Percentiles rank a stretch among this genome's conserved stretches.
Evolutionary conservation across 2,329 filamentous ascomycete species (phyloP).

Genomic region (Arachnopeziza araneosa): DNA sequence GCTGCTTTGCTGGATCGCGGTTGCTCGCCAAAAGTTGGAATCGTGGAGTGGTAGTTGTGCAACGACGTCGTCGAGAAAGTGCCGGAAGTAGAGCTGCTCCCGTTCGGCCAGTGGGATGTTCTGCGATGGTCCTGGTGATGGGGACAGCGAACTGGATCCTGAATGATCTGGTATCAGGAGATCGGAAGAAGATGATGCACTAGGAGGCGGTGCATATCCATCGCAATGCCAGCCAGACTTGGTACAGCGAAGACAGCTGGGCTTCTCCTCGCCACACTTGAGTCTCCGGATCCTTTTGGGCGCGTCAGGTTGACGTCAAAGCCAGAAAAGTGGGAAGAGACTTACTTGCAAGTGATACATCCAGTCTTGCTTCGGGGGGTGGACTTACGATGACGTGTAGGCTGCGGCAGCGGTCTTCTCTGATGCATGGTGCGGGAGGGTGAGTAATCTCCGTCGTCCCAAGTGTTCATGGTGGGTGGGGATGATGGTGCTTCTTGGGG

Average conservation of each 20-base stretch:
- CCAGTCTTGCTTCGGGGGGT: conserved; percentile 40
- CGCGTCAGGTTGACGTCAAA: not conserved
- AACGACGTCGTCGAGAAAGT: conserved; percentile 17
- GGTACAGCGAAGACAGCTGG: conserved; percentile 21
- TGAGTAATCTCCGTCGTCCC: not conserved
- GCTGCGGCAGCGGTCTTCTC: not conserved
- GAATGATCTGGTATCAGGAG: conserved; percentile 4
- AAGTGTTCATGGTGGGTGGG: not conserved
- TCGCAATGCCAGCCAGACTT: conserved; percentile 27
- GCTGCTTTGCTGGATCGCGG: conserved; percentile 58
- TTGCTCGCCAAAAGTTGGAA: conserved; percentile 56
- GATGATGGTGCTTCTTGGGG: not conserved
- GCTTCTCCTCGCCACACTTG: conserved; percentile 27
- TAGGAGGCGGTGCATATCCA: conserved; percentile 19
- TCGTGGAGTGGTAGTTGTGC: conserved; percentile 40
- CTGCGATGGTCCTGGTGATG: conserved; percentile 4
- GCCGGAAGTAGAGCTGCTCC: conserved; percentile 23
- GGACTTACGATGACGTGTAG: conserved; percentile 1
- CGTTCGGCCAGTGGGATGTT: conserved; percentile 10
- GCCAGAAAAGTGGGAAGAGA: conserved; percentile 29
- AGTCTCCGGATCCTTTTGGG: conserved; percentile 24
- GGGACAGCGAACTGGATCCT: conserved; percentile 13
- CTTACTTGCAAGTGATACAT: conserved; percentile 63
- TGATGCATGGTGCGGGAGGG: not conserved
- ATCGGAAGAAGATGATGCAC: not conserved